Evolutionary conservation across 2,329 filamentous ascomycete species (phyloP), one percentile per base, ranked within the genome.

Genomic region (Verticillium zaregamsianum): DNA sequence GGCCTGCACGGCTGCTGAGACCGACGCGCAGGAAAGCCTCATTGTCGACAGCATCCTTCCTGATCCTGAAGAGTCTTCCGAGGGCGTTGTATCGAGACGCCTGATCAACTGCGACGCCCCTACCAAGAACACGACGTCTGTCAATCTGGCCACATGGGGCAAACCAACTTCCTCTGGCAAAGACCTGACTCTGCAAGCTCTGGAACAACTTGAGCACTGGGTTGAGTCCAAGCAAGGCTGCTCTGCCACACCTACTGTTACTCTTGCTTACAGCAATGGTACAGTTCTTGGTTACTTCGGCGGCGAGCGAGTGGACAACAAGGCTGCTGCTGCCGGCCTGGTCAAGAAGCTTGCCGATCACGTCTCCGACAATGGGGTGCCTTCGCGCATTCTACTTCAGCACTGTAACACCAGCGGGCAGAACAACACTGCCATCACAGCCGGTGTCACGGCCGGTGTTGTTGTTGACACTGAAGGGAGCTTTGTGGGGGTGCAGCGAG

Each of bases 381-480:
- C 33, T 14, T 17, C n/a, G 3, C 31, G n/a, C 5, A 5, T 35
- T n/a, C n/a, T 57, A 2, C 17, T 57, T 3, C 56, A 58, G 17
- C 15, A 67, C 61, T 55, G 62, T 59, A 54, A 60, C 56, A 32
- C 33, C 60, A 55, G 55, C 17, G 37, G 37, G 15, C 37, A 40
- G 15, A 39, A 40, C 31, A 11, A 25, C 15, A 58, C 33, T 12
- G 14, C 33, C 9, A 58, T 37, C 33, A 25, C 55, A 9, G 32
- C 6, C 2, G 32, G 17, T 2, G 32, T 57, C 32, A 15, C 23
- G 12, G 56, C 20, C 7, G 35, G 20, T 17, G 20, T 39, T 23
- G 20, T 39, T 20, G 35, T 40, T 3, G 33, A 37, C 23, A 15
- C 35, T 17, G 14, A 58, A 6, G 17, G 32, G 14, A 12, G 31